Conservation (phyloP, 495 filamentous ascomycete species). For the Penicillium tannophilum region DNA sequence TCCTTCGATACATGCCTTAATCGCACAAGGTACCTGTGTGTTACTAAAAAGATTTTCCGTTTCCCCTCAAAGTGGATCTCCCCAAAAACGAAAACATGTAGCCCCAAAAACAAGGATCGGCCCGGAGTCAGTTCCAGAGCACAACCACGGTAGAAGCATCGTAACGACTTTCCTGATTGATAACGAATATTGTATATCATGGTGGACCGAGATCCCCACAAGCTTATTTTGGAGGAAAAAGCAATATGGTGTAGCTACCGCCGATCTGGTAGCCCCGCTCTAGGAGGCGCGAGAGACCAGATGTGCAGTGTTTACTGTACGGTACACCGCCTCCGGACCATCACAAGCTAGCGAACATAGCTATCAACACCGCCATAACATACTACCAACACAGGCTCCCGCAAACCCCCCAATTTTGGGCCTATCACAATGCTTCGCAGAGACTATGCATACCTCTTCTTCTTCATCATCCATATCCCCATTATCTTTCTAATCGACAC, state of each 20-base stretch:
- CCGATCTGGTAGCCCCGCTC: background rate
- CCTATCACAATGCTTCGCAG: constrained; percentile 12
- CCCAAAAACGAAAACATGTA: background rate
- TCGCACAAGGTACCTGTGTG: constrained; percentile 1
- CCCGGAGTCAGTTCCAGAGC: background rate
- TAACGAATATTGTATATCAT: background rate
- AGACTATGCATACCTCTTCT: constrained; percentile 65
- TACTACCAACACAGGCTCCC: too few relatives aligned
- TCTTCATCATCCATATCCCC: constrained; percentile 69
- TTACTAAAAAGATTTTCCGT: background rate
- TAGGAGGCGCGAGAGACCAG: background rate
- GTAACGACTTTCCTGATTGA: background rate
- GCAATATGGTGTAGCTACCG: constrained; percentile 1
- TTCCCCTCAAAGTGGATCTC: constrained; percentile 3
- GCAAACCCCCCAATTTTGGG: too few relatives aligned
- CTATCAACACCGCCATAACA: too few relatives aligned
- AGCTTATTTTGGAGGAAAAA: constrained; percentile 2
- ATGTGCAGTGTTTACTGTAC: background rate
- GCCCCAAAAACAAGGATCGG: background rate
- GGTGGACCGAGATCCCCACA: constrained; percentile 14
- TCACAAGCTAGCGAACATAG: too few relatives aligned
- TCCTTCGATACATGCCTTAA: background rate
- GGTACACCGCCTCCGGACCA: background rate
- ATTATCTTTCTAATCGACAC: constrained; percentile 69
- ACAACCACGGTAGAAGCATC: background rate